These are phyloP conservation scores for Tetragonia tetragonoides DNA, from an alignment of 148 eudicot genomes.

Conservation along the genomic window DNA sequence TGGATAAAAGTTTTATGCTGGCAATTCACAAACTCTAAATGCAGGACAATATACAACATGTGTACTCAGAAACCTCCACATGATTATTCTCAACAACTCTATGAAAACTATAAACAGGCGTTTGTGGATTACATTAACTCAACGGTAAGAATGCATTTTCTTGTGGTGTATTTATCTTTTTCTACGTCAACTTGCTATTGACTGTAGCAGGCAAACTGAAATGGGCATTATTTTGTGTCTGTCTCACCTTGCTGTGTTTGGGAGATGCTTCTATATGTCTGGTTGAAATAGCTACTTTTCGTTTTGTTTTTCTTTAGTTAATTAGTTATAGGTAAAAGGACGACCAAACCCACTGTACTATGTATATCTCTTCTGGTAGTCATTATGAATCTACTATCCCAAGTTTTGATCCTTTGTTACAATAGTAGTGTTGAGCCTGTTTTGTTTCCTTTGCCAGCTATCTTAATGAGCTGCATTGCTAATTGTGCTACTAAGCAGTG, in stretches of 20 bases:
- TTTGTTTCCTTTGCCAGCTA: background rate
- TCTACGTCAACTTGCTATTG: background rate
- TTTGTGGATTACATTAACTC: constrained; percentile 32
- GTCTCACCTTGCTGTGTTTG: background rate
- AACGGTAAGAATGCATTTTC: constrained; percentile 28
- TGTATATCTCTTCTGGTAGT: background rate
- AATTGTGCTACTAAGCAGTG: background rate
- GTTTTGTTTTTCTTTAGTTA: background rate
- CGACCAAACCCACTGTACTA: background rate
- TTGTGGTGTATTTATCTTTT: background rate
- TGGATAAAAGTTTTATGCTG: background rate
- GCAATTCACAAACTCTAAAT: constrained; percentile 2
- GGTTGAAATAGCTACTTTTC: background rate
- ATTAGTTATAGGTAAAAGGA: background rate
- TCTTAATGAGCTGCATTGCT: background rate
- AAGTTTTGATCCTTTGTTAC: constrained; percentile 1
- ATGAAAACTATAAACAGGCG: constrained; percentile 27
- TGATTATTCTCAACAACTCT: constrained; percentile 35
- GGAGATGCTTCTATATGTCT: background rate
- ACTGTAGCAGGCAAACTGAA: background rate
- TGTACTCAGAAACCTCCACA: constrained; percentile 44
- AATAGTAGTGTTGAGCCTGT: background rate
- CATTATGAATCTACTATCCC: background rate
- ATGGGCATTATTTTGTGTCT: background rate
- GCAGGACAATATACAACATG: constrained; percentile 45